A percentile compares a stretch with the other conserved stretches of the same genome.
phyloP scores from a whole-genome alignment of 192 early-diverging fungal genomes.

The Coemansia sp. region DNA sequence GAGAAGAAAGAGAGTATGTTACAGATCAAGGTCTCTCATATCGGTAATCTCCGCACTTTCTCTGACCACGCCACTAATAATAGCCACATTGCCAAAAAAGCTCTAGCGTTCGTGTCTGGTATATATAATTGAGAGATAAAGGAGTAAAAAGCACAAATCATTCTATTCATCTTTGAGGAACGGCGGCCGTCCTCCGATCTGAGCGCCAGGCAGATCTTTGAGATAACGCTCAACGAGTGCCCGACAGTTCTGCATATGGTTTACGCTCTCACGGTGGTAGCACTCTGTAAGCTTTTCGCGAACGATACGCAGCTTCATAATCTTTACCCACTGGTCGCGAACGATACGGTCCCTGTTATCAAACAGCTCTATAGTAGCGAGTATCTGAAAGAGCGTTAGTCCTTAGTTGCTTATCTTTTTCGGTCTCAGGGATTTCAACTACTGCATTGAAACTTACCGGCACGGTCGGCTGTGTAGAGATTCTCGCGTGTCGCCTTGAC shows the following conservation, averaged over 20 bases:
- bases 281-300: constrained; percentile 89
- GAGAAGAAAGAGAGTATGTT: neutral
- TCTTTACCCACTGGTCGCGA: constrained; percentile 90
- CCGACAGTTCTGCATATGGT: constrained; percentile 92
- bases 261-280: constrained; percentile 89
- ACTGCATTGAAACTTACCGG: constrained; percentile 30
- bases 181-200: constrained; percentile 47
- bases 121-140: neutral
- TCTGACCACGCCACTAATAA: neutral
- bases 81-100: neutral
- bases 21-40: neutral
- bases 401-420: neutral
- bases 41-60: neutral
- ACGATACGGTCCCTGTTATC: constrained; percentile 72
- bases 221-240: constrained; percentile 82
- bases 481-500: constrained; percentile 56
- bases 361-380: constrained; percentile 39
- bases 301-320: constrained; percentile 82
- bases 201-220: constrained; percentile 53
- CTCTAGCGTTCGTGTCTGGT: neutral
- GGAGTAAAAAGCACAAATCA: neutral
- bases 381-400: neutral
- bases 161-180: constrained; percentile 19
- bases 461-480: constrained; percentile 56
- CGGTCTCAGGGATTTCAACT: neutral